phyloP scores from a whole-genome alignment of 345 rosid genomes.

The Populus nigra region DNA sequence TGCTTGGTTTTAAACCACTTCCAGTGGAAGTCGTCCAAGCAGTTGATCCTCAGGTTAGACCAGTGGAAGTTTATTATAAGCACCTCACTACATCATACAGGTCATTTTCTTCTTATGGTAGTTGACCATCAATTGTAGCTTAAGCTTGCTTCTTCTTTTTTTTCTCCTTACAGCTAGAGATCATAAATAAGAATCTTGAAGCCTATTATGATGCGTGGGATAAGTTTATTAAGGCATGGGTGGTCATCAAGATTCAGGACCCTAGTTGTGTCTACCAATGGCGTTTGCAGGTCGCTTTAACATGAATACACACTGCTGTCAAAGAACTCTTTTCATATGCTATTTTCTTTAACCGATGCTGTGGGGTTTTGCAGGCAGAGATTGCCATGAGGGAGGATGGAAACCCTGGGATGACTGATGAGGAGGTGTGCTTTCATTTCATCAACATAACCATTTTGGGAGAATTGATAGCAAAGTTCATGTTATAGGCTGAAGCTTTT shows the following conservation, averaged over 20 bases:
- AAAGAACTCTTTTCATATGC: neutral
- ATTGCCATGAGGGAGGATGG: constrained; percentile 91
- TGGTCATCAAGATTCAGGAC: constrained; percentile 82
- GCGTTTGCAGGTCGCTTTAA: constrained; percentile 77
- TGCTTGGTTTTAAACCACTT: constrained; percentile 91
- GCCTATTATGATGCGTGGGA: constrained; percentile 87
- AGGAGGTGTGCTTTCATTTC: constrained; percentile 54
- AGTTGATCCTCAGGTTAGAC: constrained; percentile 80
- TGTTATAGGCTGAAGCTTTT: neutral
- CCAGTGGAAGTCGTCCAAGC: constrained; percentile 58
- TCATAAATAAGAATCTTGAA: constrained; percentile 75
- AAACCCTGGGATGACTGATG: constrained; percentile 81
- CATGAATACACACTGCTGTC: neutral
- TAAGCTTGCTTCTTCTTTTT: neutral
- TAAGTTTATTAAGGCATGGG: constrained; percentile 80
- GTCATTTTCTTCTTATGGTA: constrained; percentile 5
- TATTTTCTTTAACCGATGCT: neutral
- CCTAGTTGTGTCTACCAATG: constrained; percentile 84
- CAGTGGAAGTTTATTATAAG: neutral
- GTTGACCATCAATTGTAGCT: neutral
- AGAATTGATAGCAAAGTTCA: neutral
- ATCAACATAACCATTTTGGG: neutral
- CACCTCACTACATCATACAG: neutral
- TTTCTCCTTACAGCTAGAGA: constrained; percentile 55
- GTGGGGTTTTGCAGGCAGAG: constrained; percentile 65